Base-by-base conservation (phyloP, 1,284 basidiomycete species). In the Leucoagaricus sp. region DNA sequence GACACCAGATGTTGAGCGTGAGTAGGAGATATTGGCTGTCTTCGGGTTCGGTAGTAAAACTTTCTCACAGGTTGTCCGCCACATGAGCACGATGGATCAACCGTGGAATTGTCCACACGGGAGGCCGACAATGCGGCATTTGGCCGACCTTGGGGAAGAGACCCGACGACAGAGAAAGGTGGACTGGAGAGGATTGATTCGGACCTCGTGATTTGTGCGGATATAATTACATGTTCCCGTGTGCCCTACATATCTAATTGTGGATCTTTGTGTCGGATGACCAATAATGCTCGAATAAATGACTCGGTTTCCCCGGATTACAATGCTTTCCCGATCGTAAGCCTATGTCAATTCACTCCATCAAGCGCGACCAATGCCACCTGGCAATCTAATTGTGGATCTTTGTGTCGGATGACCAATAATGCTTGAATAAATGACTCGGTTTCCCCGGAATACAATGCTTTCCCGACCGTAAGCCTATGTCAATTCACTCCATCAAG, bases 71-170 rank as follows among this genome's bases (percentile, higher is more conserved):
- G 85, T 98, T 57, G 77, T 99, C 1, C 82, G 83, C 47, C 93
- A 98, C 70, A 97, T 99, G 94, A 93, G 93, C 38, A 89, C 83
- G 6, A 95, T 99, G 78, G 93, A 98, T 64, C 94, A 98, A 67
- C 97, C 96, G 0, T 99, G 97, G 94, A 94, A 96, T 59, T 98
- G 96, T 68, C 96, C 96, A 2, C 96, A 98, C 68, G 96, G 96
- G 3, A 77, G 96, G 44, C 96, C 96, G 1, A 99, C 96, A 6
- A 97, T 98, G 94, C 86, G 96, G 23, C 93, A 95, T 75, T 72
- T 95, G 26, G 73, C 75, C 25, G 84, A 86, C 65, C 47, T 57
- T 23, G 41, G 38, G 19, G 49, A 19, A 7, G 10, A 40, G 28
- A 40, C 23, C 46, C 38, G 44, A 38, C 31, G n/a, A 17, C 26